Evolutionary conservation across 1,139 yeast genomes (phyloP), one percentile per base, ranked within the genome.

Genomic region (Yamadazyma triangularis): DNA sequence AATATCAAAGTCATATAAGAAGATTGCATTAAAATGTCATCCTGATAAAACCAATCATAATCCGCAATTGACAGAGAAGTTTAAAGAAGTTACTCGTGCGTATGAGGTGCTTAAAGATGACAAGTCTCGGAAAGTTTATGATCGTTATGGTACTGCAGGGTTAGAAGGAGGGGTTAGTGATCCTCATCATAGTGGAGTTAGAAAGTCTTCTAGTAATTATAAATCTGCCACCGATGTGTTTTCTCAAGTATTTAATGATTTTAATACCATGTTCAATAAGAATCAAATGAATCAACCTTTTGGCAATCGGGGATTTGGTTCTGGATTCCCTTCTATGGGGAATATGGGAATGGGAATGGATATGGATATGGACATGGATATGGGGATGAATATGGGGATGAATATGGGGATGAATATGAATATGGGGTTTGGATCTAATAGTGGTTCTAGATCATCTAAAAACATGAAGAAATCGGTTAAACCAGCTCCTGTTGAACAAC

Each of bases 21-120:
- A 53, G 38, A 53, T 57, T 34, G 73, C 73, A 3, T 48, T 68
- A 19, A 62, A 50, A 35, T 68, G 64, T 37, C 74, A 68, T 39
- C 74, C 74, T 1, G 74, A 68, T 42, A 68, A 68, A 41, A 68
- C 71, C 11, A 67, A 66, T 41, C 72, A 63, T 38, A 58, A 68
- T 38, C 68, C 70, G 1, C 58, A 52, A 30, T 45, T 64, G 24
- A 67, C 73, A 1, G 73, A 68, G 41, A 55, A 52, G 41, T 68
- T 68, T 45, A 68, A 68, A 44, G 67, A 56, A 32, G 55, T 64
- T 35, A 65, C 70, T 2, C 45, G 60, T 29, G 73, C 73, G 2
- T 68, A 67, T 40, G 73, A 66, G 44, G 50, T 67, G 3, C 44
- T 68, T 19, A 51, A 54, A 31, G 72, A 68, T 36, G 39, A 42